A percentile compares a stretch with the other conserved stretches of the same genome.
Evolutionary conservation across 306 rosid species (phyloP).

Genomic region (Malus orientalis): DNA sequence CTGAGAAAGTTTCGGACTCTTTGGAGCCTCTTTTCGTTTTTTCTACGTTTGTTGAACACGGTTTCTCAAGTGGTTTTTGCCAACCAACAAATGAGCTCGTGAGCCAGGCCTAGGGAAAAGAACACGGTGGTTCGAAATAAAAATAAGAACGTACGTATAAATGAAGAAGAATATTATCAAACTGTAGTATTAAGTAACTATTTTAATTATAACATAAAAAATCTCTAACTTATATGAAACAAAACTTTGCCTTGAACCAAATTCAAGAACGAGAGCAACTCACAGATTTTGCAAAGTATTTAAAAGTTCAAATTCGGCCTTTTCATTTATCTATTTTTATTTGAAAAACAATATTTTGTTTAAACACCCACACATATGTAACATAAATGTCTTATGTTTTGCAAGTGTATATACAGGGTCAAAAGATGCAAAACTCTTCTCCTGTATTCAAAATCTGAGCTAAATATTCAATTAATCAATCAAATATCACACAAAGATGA

Average conservation of each 20-base stretch:
- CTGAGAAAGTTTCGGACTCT: no score
- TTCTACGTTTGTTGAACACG: no score
- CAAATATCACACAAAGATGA: neutral
- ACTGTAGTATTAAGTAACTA: no score
- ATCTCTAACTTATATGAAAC: no score
- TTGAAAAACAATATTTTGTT: neutral
- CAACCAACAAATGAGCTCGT: no score
- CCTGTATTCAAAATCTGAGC: neutral
- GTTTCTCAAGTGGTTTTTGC: no score
- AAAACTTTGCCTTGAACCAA: neutral
- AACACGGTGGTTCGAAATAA: neutral
- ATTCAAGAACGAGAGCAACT: neutral
- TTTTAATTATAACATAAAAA: no score
- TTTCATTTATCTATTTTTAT: no score
- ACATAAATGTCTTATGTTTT: neutral
- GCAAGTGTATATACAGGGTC: neutral
- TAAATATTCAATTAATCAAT: neutral
- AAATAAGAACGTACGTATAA: no score
- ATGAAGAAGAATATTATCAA: fast-evolving
- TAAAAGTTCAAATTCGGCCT: neutral
- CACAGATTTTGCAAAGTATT: neutral
- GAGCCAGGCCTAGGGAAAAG: neutral
- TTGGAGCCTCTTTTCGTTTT: no score
- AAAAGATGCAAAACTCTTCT: neutral
- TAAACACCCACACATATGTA: neutral